Conservation (phyloP, 148 eudicot genomes). For the Cornus florida region DNA sequence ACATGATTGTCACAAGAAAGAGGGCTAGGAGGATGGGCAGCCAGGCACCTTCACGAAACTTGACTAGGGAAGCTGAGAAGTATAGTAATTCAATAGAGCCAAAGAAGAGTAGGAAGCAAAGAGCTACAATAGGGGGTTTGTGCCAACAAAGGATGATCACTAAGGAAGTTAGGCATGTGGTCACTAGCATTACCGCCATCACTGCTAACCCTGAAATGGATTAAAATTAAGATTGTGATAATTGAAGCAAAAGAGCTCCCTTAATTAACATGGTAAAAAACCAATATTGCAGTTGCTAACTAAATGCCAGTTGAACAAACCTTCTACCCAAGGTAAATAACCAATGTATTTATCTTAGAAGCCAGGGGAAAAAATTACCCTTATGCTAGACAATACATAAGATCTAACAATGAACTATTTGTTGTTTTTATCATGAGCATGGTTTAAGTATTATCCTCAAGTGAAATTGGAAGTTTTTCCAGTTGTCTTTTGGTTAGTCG, state of each 20-base stretch:
- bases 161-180: constrained; percentile 86
- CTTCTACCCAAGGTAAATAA: not conserved
- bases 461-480: not conserved
- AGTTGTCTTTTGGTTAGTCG: not conserved
- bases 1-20: constrained; percentile 79
- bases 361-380: not conserved
- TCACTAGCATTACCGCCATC: constrained; percentile 93
- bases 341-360: not conserved
- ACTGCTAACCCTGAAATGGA: constrained; percentile 79
- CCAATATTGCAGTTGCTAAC: not conserved
- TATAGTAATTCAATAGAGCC: constrained; percentile 85
- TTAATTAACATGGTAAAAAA: not conserved
- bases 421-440: not conserved
- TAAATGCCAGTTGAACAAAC: not conserved
- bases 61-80: constrained; percentile 89
- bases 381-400: not conserved
- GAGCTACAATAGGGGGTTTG: constrained; percentile 72
- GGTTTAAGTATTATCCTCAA: too few relatives aligned
- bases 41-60: constrained; percentile 92
- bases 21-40: constrained; percentile 87
- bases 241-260: not conserved
- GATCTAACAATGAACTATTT: not conserved
- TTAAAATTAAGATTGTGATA: not conserved
- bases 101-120: constrained; percentile 69
- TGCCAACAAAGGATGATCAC: constrained; percentile 89